A percentile compares a stretch with the other conserved stretches of the same genome.
Evolutionary conservation across 805 yeast species (phyloP).

Genomic region (Candida caryicola): DNA sequence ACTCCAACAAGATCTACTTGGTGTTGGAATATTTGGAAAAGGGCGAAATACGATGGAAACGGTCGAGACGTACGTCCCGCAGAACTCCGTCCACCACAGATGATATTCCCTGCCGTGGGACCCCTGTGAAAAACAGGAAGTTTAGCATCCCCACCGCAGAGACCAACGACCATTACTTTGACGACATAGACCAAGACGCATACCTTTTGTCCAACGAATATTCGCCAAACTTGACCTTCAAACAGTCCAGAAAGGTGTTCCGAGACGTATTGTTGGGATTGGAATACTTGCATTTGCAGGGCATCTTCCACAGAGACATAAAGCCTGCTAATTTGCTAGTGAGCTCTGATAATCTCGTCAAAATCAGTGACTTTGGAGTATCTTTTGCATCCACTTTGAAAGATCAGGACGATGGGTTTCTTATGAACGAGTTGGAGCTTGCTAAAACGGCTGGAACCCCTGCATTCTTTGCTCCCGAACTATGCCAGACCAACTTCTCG

Average conservation of each 20-base stretch:
- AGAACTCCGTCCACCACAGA: slow-evolving; percentile 24
- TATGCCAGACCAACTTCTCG: slow-evolving; percentile 61
- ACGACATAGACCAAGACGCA: slow-evolving; percentile 15
- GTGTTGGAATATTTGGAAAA: slow-evolving; percentile 86
- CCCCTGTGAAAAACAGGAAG: slow-evolving; percentile 5
- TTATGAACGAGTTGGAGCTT: slow-evolving; percentile 63
- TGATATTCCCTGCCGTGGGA: slow-evolving; percentile 40
- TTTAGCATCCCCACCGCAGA: slow-evolving; percentile 1
- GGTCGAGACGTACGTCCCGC: slow-evolving; percentile 15
- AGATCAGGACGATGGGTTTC: slow-evolving; percentile 44
- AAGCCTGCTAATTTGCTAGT: slow-evolving; percentile 90
- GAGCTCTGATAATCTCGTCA: slow-evolving; percentile 66
- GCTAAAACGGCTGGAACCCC: slow-evolving; percentile 98
- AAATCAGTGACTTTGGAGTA: slow-evolving; percentile 96
- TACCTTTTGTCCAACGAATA: slow-evolving; percentile 22
- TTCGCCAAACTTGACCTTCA: slow-evolving; percentile 62
- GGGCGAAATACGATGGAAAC: slow-evolving; percentile 87
- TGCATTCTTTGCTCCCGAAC: slow-evolving; percentile 85
- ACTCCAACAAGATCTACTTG: slow-evolving; percentile 80
- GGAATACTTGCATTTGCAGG: slow-evolving; percentile 86
- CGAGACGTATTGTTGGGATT: slow-evolving; percentile 84
- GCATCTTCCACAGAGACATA: slow-evolving; percentile 91
- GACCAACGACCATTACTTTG: slow-evolving; percentile 1
- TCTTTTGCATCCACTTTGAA: slow-evolving; percentile 61
- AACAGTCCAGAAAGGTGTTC: slow-evolving; percentile 66